Evolutionary conservation across 2,329 filamentous ascomycete genomes (phyloP), one percentile per base, ranked within the genome.

Genomic region (Nemania sp.): DNA sequence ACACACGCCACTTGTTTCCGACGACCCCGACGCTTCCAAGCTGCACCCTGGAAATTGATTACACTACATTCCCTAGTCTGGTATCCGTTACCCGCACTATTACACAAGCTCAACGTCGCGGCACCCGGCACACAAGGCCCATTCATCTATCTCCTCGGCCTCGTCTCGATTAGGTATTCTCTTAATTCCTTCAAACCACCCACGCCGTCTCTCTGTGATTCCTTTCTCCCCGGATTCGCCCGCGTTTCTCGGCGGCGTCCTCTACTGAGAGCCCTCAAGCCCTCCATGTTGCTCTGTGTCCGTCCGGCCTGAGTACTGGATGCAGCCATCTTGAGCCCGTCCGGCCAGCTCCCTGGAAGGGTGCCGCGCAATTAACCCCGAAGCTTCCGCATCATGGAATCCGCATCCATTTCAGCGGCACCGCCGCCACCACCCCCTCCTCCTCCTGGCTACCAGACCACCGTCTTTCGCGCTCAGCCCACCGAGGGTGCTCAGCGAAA

Each of bases 381-480:
- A 69, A 49, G 59, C 51, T 54, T 61, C 61, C 60, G 65, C 60
- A 20, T 46, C 40, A 74, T 74, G 72, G 72, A 74, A 45, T 62
- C 67, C 60, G 68, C 50, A 34, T 15, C 46, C 18, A 9, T 66
- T 62, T 68, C 69, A 63, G 34, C 54, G n/a, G 46, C 54, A 15
- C 46, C 54, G 17, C 54, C 54, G 18, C 54, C 70, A 56, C 65
- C 62, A 21, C 25, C 25, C 3, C 25, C 25, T 29, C 25, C 25
- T 29, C 25, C 25, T 29, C 25, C 25, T 29, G 66, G 65, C 45
- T 74, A 71, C 46, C 71, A 73, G 62, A 75, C 73, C 55, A 73
- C 68, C 61, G 74, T 75, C 65, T 76, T 76, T 65, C 73, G 74
- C 62, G 74, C 74, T 20, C 73, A 74, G 54, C 72, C 72, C 35